Evolutionary conservation across 2,329 filamentous ascomycete genomes (phyloP).

Genomic region (Davidsoniella virescens): DNA sequence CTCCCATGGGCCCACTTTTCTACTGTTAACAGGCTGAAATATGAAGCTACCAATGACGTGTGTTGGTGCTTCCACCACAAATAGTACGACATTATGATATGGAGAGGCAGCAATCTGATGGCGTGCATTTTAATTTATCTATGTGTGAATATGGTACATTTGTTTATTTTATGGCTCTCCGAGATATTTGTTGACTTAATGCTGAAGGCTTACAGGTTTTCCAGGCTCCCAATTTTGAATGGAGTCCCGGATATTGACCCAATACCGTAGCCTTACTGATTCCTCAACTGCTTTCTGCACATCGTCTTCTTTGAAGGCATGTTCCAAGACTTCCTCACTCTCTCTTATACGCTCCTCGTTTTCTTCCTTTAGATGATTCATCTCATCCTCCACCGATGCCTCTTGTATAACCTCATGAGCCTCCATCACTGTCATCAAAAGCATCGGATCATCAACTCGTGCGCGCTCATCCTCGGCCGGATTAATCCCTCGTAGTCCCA

Average conservation of each 20-base stretch:
- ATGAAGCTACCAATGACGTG: too few species aligned
- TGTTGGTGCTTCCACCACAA: too few species aligned
- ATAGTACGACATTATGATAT: too few species aligned
- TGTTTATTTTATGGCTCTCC: too few species aligned
- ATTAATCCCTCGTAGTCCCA: constrained; percentile 58
- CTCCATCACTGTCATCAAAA: constrained; percentile 69
- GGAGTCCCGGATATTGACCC: constrained; percentile 72
- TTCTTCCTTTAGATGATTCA: constrained; percentile 39
- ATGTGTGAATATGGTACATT: not conserved
- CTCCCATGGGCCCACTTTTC: too few species aligned
- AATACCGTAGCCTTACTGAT: constrained; percentile 69
- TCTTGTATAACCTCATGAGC: constrained; percentile 60
- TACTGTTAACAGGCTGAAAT: too few species aligned
- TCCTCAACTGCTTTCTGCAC: constrained; percentile 50
- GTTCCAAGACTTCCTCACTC: constrained; percentile 46
- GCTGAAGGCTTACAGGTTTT: constrained; percentile 39
- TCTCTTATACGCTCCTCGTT: constrained; percentile 53
- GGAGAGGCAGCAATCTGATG: too few species aligned
- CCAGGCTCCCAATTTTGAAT: constrained; percentile 74
- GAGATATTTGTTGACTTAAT: constrained; percentile 18
- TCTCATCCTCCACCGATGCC: constrained; percentile 48
- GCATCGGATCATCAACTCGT: constrained; percentile 47
- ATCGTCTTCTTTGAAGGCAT: constrained; percentile 50
- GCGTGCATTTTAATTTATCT: not conserved
- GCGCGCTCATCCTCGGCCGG: constrained; percentile 64